These are phyloP conservation scores for Lentinula novae-zelandiae DNA, from an alignment of 1,284 basidiomycete species.

Conservation along the genomic window DNA sequence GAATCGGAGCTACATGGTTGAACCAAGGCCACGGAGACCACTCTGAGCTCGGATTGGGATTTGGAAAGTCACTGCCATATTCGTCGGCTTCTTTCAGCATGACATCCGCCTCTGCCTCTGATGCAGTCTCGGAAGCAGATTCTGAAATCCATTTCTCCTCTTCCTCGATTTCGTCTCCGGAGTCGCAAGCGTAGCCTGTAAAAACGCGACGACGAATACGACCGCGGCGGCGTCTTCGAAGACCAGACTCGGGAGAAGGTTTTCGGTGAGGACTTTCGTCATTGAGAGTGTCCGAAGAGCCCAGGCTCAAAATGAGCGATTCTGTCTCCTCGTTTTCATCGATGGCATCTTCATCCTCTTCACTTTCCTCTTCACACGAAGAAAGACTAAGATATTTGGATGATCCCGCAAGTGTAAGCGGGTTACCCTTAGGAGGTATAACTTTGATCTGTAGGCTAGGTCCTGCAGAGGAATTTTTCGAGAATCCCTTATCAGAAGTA, in stretches of 20 bases:
- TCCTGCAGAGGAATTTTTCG: not conserved
- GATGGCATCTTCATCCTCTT: not conserved
- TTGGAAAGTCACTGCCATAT: not conserved
- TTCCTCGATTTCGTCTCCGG: conserved; percentile 1
- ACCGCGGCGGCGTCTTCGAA: not conserved
- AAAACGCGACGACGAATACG: not conserved
- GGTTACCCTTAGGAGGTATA: not conserved
- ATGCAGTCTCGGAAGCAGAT: not conserved
- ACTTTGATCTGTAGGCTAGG: not conserved
- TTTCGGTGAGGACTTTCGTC: not conserved
- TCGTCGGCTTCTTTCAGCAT: not conserved
- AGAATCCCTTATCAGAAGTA: not conserved
- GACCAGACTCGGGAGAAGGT: not conserved
- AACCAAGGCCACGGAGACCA: not conserved
- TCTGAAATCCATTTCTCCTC: conserved; percentile 5
- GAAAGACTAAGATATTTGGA: not conserved
- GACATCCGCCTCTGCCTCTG: not conserved
- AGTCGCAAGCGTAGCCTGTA: not conserved
- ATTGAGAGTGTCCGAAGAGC: not conserved
- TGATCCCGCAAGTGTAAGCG: not conserved
- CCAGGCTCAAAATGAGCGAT: not conserved
- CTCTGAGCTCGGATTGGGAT: not conserved
- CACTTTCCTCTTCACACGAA: not conserved
- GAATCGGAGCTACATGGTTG: not conserved
- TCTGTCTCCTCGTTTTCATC: not conserved